Percentiles rank a stretch among this genome's conserved stretches.
phyloP scores from a whole-genome alignment of 306 rosid genomes.

The Dicorynia guianensis region DNA sequence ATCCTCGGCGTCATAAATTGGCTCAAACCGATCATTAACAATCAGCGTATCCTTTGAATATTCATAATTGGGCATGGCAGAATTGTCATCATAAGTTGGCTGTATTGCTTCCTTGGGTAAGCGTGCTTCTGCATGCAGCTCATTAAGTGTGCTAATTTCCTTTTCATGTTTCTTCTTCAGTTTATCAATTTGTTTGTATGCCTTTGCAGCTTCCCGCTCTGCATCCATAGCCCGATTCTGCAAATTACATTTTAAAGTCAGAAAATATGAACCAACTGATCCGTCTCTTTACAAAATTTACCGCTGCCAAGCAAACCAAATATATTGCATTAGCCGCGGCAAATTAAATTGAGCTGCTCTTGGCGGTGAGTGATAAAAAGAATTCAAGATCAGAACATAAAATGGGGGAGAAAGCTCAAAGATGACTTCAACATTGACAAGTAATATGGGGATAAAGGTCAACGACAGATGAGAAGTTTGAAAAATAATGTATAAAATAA shows the following conservation, averaged over 20 bases:
- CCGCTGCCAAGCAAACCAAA: background rate
- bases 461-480: background rate
- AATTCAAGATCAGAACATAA: too few relatives aligned
- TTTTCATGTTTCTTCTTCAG: conserved; percentile 68
- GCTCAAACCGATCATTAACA: conserved; percentile 58
- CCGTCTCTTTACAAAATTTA: background rate
- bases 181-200: conserved; percentile 66
- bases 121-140: conserved; percentile 54
- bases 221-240: conserved; percentile 82
- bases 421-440: background rate
- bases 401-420: too few relatives aligned
- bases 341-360: background rate
- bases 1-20: conserved; percentile 63
- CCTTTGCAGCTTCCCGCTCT: conserved; percentile 70
- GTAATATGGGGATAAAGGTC: background rate
- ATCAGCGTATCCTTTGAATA: conserved; percentile 40
- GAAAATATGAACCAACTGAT: background rate
- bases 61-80: conserved; percentile 46
- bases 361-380: background rate
- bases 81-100: conserved; percentile 47
- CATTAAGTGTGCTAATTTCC: conserved; percentile 64
- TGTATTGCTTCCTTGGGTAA: conserved; percentile 54
- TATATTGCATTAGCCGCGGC: background rate
- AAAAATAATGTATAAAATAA: too few relatives aligned
- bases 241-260: conserved; percentile 40